Conservation (phyloP, 345 rosid species). For the Gossypium mustelinum region DNA sequence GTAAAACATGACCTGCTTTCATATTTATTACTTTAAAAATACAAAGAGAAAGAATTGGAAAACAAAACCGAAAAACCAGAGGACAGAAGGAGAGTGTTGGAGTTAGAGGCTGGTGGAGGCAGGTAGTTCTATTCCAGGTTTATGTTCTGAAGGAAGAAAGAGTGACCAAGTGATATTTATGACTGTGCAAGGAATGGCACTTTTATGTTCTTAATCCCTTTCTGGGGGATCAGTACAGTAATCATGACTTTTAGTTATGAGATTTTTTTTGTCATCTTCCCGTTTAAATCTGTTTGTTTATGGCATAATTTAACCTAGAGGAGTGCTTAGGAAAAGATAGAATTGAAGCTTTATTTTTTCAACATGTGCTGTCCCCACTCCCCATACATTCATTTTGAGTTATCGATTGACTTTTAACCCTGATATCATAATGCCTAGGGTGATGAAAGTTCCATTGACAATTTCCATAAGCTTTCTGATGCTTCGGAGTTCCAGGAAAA, state of each 20-base stretch:
- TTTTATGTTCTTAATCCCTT: not conserved
- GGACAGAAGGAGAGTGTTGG: not conserved
- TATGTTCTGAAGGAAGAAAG: not conserved
- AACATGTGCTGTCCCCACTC: not conserved
- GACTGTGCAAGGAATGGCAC: not conserved
- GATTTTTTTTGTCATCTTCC: not conserved
- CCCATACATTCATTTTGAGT: slow-evolving; percentile 13
- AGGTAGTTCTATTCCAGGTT: not conserved
- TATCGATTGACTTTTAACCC: slow-evolving; percentile 17
- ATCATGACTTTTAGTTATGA: not conserved
- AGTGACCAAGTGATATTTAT: slow-evolving; percentile 4
- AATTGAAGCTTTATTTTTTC: not conserved
- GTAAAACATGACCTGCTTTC: not conserved
- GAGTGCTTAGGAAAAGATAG: not conserved
- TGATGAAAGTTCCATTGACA: slow-evolving; percentile 29
- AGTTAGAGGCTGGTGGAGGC: not conserved
- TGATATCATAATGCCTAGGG: slow-evolving; percentile 29
- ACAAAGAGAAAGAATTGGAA: not conserved
- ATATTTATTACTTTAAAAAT: not conserved
- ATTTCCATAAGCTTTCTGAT: slow-evolving; percentile 59
- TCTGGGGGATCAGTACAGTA: not conserved
- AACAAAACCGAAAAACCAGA: not conserved
- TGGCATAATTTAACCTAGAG: not conserved
- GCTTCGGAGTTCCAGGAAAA: slow-evolving; percentile 82
- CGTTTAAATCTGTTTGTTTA: not conserved